Conservation (phyloP, 192 early-diverging fungal genomes). For the Rhizophagus prolifer region DNA sequence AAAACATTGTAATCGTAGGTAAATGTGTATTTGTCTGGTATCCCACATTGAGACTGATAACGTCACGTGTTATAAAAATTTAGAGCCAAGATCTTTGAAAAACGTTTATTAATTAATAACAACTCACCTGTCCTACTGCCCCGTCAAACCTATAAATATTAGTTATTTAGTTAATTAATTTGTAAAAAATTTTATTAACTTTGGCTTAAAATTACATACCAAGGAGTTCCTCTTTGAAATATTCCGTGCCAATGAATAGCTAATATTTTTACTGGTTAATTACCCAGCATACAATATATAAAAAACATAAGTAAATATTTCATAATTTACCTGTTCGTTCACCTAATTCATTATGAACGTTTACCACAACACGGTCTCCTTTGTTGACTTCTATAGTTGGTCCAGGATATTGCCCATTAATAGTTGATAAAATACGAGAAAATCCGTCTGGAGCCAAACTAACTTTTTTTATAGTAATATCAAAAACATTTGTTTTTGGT, state of each 20-base stretch:
- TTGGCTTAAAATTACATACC: slow-evolving; percentile 27
- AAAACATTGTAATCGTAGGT: slow-evolving; percentile 66
- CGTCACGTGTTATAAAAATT: background rate
- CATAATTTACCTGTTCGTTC: background rate
- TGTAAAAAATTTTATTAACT: too few species aligned
- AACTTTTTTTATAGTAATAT: background rate
- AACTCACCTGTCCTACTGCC: slow-evolving; percentile 43
- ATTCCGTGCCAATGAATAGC: slow-evolving; percentile 71
- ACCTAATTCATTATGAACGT: background rate
- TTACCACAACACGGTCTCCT: background rate
- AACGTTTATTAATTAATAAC: too few species aligned
- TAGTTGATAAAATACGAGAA: background rate
- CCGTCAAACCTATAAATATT: slow-evolving; percentile 51
- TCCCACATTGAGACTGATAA: slow-evolving; percentile 68
- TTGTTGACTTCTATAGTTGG: background rate
- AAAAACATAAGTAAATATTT: too few species aligned
- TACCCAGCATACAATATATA: too few species aligned
- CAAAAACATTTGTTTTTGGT: background rate
- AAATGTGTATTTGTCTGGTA: slow-evolving; percentile 63
- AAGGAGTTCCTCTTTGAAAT: slow-evolving; percentile 71
- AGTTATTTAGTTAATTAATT: too few species aligned
- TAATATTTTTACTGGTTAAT: too few species aligned
- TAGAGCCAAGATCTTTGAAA: background rate
- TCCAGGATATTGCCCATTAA: background rate
- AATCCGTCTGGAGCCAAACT: background rate